Percentiles rank a stretch among this genome's conserved stretches.
Conservation (phyloP, 1,284 basidiomycete genomes). For the Cerioporus squamosus region DNA sequence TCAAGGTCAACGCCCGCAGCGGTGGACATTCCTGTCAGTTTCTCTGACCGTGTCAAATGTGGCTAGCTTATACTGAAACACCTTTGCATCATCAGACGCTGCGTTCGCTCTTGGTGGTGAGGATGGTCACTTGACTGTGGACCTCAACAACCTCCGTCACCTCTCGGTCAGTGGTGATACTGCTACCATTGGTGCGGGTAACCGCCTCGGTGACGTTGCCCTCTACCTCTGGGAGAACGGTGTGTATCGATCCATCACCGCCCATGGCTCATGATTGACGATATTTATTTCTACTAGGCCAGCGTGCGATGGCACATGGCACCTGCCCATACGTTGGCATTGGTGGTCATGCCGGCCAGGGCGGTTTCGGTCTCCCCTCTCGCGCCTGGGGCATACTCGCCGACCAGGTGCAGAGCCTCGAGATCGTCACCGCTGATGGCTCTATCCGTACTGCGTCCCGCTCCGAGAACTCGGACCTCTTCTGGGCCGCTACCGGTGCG, state of each 20-base stretch:
- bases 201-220: constrained; percentile 12
- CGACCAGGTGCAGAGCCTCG: constrained; percentile 5
- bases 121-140: constrained; percentile 14
- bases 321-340: constrained; percentile 13
- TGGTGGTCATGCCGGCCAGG: constrained; percentile 11
- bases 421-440: constrained; percentile 54
- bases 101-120: constrained; percentile 10
- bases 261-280: neutral
- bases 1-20: constrained; percentile 15
- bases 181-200: constrained; percentile 11
- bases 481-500: constrained; percentile 46
- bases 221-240: constrained; percentile 15
- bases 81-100: constrained; percentile 1
- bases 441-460: constrained; percentile 45
- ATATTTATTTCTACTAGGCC: neutral
- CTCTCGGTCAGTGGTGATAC: constrained; percentile 2
- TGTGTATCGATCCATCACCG: neutral
- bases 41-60: neutral
- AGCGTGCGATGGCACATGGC: constrained; percentile 13
- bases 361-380: constrained; percentile 11
- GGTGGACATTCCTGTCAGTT: constrained; percentile 14
- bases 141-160: constrained; percentile 11
- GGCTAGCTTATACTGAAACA: neutral
- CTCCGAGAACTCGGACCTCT: constrained; percentile 40
- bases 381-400: constrained; percentile 11